These are phyloP conservation scores for Saposhnikovia divaricata DNA, from an alignment of 129 eudicot species.

Conservation along the genomic window DNA sequence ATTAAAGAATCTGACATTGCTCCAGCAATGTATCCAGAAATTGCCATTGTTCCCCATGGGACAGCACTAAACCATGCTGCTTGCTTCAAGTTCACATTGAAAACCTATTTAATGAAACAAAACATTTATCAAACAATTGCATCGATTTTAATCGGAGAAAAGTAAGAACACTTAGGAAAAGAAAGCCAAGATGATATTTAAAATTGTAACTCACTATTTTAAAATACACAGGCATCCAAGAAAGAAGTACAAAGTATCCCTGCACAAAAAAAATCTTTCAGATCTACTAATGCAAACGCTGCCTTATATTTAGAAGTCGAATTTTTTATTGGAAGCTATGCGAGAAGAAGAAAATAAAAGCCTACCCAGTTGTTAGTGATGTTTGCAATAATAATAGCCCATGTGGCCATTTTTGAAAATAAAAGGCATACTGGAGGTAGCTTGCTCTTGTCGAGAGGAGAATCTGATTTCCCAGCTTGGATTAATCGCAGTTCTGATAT, in stretches of 20 bases:
- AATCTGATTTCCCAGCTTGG: conserved; percentile 70
- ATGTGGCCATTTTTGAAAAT: conserved; percentile 74
- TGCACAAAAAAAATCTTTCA: conserved; percentile 31
- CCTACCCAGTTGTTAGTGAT: conserved; percentile 91
- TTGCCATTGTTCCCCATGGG: conserved; percentile 99
- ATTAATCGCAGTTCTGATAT: conserved; percentile 62
- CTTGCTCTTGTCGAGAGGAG: conserved; percentile 39
- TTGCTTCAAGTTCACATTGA: conserved; percentile 77
- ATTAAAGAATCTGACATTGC: conserved; percentile 77
- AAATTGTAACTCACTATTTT: conserved; percentile 59
- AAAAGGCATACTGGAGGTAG: conserved; percentile 57
- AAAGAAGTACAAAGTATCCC: conserved; percentile 98
- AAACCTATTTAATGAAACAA: conserved; percentile 39
- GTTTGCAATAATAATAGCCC: conserved; percentile 93
- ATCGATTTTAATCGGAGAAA: not conserved
- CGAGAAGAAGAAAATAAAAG: not conserved
- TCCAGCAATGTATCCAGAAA: conserved; percentile 90
- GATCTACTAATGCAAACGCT: not conserved
- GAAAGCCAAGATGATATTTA: not conserved
- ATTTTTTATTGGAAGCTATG: not conserved
- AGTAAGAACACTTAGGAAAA: not conserved
- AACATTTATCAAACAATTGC: not conserved
- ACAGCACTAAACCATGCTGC: conserved; percentile 99
- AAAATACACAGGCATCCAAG: conserved; percentile 99
- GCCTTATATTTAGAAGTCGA: not conserved